These are phyloP conservation scores for Colletotrichum neosansevieriae DNA, from an alignment of 2,329 filamentous ascomycete species.

Conservation along the genomic window DNA sequence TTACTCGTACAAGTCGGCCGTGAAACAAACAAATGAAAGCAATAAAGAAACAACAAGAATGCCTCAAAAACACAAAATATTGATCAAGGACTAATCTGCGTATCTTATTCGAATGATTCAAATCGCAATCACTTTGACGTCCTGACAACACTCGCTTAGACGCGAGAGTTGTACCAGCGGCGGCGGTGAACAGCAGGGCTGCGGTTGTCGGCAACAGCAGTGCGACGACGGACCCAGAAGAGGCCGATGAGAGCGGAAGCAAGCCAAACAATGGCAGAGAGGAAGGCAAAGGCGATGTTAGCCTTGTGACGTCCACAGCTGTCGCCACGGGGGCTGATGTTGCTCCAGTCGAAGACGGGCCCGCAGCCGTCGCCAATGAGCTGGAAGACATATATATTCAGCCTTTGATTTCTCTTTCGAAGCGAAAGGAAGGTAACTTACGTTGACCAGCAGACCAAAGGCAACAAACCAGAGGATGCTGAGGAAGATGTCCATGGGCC, in stretches of 20 bases:
- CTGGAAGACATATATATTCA: constrained; percentile 41
- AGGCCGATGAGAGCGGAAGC: constrained; percentile 70
- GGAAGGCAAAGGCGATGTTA: constrained; percentile 77
- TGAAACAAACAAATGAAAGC: too few species aligned
- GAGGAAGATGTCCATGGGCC: constrained; percentile 77
- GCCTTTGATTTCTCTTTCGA: neutral
- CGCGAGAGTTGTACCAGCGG: constrained; percentile 57
- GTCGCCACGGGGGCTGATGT: constrained; percentile 60
- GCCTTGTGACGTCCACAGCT: constrained; percentile 79
- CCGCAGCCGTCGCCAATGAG: constrained; percentile 64
- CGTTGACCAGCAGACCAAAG: constrained; percentile 75
- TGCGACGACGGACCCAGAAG: constrained; percentile 62
- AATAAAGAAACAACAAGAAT: too few species aligned
- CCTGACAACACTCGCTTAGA: constrained; percentile 48
- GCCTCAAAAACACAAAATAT: too few species aligned
- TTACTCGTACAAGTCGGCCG: neutral
- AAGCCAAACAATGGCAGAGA: constrained; percentile 79
- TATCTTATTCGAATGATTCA: neutral
- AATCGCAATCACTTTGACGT: too few species aligned
- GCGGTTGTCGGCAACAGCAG: constrained; percentile 46
- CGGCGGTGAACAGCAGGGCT: constrained; percentile 48
- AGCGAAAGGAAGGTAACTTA: constrained; percentile 51
- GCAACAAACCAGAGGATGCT: constrained; percentile 77
- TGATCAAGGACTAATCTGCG: neutral
- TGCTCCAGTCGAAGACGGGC: constrained; percentile 70